Conservation (phyloP, 1,284 basidiomycete genomes). For the Puccinia sorghi region DNA sequence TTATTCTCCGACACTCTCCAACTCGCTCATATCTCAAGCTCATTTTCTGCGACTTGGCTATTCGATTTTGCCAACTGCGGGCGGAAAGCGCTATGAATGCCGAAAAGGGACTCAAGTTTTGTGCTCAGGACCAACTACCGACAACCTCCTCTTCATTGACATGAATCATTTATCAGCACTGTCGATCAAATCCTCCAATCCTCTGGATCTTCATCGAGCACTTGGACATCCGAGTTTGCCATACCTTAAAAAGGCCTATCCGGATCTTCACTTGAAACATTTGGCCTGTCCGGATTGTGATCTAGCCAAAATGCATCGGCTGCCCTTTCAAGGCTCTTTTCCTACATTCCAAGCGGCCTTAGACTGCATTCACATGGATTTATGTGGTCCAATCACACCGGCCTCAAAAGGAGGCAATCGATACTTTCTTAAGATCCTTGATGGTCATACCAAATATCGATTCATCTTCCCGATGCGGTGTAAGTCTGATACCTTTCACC, state of each 20-base stretch:
- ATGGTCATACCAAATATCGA: conserved; percentile 3
- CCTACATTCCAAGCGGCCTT: neutral
- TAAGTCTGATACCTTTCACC: conserved; percentile 5
- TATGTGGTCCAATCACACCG: conserved; percentile 28
- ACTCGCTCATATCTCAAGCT: neutral
- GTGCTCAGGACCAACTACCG: neutral
- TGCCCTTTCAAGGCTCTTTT: neutral
- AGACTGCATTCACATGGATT: conserved; percentile 32
- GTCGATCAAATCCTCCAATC: neutral
- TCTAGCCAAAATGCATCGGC: conserved; percentile 20
- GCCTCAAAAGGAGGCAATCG: conserved; percentile 4
- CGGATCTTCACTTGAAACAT: neutral
- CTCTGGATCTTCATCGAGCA: neutral
- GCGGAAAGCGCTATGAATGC: neutral
- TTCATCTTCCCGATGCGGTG: conserved; percentile 5
- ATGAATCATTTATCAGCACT: neutral
- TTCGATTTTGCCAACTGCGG: neutral
- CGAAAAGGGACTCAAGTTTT: neutral
- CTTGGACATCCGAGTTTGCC: conserved; percentile 26
- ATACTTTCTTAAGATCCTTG: conserved; percentile 24
- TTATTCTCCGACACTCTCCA: neutral
- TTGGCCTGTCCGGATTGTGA: neutral
- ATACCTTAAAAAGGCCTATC: neutral
- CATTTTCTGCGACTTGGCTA: neutral
- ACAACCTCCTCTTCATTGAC: neutral